These are phyloP conservation scores for Agaricales sp. DNA, from an alignment of 1,284 basidiomycete genomes.

Conservation along the genomic window DNA sequence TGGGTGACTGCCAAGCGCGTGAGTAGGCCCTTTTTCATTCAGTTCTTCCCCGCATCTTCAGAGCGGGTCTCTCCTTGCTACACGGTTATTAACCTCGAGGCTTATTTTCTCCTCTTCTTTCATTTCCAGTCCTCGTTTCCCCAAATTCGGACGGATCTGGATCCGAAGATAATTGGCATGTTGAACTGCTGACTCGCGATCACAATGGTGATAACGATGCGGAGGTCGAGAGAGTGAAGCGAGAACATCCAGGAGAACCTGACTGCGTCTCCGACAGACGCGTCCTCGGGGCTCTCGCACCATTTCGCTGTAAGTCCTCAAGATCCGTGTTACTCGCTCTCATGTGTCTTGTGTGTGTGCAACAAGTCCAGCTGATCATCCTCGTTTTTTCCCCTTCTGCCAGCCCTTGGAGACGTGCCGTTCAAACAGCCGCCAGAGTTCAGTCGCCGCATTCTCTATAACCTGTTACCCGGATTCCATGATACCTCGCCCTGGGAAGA, in stretches of 20 bases:
- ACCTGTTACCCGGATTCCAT: slow-evolving; percentile 50
- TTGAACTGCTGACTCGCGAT: slow-evolving; percentile 42
- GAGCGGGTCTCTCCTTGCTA: slow-evolving; percentile 2
- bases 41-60: slow-evolving; percentile 8
- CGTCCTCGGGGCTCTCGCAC: slow-evolving; percentile 61
- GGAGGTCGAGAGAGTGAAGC: slow-evolving; percentile 46
- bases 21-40: slow-evolving; percentile 14
- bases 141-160: slow-evolving; percentile 23
- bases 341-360: slow-evolving; percentile 1
- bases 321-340: slow-evolving; percentile 3
- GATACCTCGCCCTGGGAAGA: slow-evolving; percentile 55
- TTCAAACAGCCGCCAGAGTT: slow-evolving; percentile 65
- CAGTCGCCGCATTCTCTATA: slow-evolving; percentile 57
- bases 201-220: slow-evolving; percentile 55
- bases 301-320: slow-evolving; percentile 52
- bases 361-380: slow-evolving; percentile 8
- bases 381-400: slow-evolving; percentile 3
- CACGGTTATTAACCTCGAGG: slow-evolving; percentile 3
- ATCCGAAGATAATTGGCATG: slow-evolving; percentile 30
- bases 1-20: slow-evolving; percentile 67
- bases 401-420: slow-evolving; percentile 59
- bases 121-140: slow-evolving; percentile 37
- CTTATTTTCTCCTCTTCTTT: slow-evolving; percentile 8
- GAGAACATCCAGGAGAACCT: slow-evolving; percentile 55
- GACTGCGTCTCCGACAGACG: slow-evolving; percentile 50